These are phyloP conservation scores for Suillus hirtellus DNA, from an alignment of 768 basidiomycete species.

Conservation along the genomic window DNA sequence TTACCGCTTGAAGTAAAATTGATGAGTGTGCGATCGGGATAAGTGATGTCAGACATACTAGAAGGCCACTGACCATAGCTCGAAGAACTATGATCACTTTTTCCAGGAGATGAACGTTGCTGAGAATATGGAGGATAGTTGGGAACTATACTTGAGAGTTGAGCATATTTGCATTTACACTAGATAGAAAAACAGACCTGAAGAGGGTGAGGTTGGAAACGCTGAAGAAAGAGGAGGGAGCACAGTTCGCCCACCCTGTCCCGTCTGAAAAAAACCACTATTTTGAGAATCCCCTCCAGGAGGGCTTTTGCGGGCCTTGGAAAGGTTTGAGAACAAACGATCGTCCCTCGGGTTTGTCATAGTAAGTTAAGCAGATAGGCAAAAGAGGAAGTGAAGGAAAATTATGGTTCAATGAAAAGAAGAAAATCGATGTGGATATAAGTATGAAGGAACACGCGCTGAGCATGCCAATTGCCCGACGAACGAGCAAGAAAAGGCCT, in stretches of 20 bases:
- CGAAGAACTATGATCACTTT: slow-evolving; percentile 55
- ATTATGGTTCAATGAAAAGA: slow-evolving; percentile 46
- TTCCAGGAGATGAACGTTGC: slow-evolving; percentile 62
- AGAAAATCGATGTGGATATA: slow-evolving; percentile 55
- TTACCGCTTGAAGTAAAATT: slow-evolving; percentile 16
- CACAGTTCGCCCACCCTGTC: slow-evolving; percentile 89
- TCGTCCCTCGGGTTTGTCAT: slow-evolving; percentile 76
- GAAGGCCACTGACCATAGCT: slow-evolving; percentile 48
- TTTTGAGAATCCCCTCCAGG: slow-evolving; percentile 62
- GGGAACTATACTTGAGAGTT: slow-evolving; percentile 57
- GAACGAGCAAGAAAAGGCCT: slow-evolving; percentile 29
- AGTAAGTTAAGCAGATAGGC: slow-evolving; percentile 57
- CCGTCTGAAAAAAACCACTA: slow-evolving; percentile 69
- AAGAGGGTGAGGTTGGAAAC: slow-evolving; percentile 87
- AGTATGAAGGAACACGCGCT: slow-evolving; percentile 43
- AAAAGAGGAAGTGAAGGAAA: slow-evolving; percentile 49
- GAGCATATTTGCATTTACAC: slow-evolving; percentile 55
- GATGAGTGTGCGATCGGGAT: slow-evolving; percentile 9
- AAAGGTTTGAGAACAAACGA: slow-evolving; percentile 65
- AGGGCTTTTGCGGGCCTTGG: slow-evolving; percentile 62
- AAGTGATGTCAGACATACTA: slow-evolving; percentile 31
- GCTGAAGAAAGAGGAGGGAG: slow-evolving; percentile 83
- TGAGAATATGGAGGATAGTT: slow-evolving; percentile 62
- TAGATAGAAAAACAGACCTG: slow-evolving; percentile 75
- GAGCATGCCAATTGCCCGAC: slow-evolving; percentile 45